Percentiles rank a stretch among this genome's conserved stretches.
These are phyloP conservation scores for Mycena maculata DNA, from an alignment of 768 basidiomycete species.

Conservation along the genomic window DNA sequence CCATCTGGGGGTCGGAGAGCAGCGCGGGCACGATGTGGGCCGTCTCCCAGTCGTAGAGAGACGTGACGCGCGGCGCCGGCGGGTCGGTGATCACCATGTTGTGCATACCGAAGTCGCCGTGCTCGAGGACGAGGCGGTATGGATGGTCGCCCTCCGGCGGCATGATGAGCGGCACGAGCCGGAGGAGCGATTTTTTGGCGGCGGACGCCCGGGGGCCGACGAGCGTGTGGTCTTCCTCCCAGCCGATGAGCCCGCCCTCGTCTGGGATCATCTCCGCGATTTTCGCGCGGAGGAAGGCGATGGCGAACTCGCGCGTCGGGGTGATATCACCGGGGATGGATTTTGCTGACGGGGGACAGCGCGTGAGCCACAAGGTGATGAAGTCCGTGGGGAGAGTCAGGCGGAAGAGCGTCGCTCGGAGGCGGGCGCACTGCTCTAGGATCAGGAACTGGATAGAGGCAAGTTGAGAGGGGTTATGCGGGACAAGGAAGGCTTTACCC, in stretches of 20 bases:
- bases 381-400: conserved; percentile 18
- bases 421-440: conserved; percentile 18
- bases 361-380: conserved; percentile 12
- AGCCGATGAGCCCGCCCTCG: background rate
- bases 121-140: conserved; percentile 29
- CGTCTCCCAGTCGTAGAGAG: conserved; percentile 31
- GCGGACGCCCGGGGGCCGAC: conserved; percentile 15
- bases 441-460: background rate
- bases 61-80: conserved; percentile 7
- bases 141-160: conserved; percentile 5
- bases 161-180: conserved; percentile 18
- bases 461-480: background rate
- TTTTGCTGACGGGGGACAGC: conserved; percentile 2
- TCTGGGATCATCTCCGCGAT: conserved; percentile 20
- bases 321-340: conserved; percentile 9
- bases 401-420: conserved; percentile 23
- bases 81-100: conserved; percentile 23
- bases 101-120: conserved; percentile 30
- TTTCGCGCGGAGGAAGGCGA: conserved; percentile 18
- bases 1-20: conserved; percentile 23
- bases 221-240: background rate
- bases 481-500: background rate
- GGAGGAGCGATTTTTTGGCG: conserved; percentile 5
- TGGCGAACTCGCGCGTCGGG: conserved; percentile 23
- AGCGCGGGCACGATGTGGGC: conserved; percentile 25